Evolutionary conservation across 306 rosid genomes (phyloP).

Genomic region (Begonia loranthoides): DNA sequence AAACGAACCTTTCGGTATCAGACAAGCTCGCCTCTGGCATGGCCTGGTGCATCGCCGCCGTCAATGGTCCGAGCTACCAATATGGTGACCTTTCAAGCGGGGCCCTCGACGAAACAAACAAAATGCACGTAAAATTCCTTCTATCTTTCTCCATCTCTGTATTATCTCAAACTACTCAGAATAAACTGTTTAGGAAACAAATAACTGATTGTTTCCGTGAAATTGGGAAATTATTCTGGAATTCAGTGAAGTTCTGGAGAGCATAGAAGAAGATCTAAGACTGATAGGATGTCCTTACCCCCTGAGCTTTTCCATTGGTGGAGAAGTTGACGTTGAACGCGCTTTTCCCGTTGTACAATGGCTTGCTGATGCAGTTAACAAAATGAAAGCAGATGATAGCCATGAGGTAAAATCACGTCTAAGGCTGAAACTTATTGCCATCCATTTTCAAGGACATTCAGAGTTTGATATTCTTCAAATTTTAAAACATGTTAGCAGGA

Average conservation of each 20-base stretch:
- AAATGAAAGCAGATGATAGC: slow-evolving; percentile 1
- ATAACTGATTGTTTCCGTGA: not conserved
- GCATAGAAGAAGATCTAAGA: slow-evolving; percentile 31
- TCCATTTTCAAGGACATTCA: no score
- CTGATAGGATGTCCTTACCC: slow-evolving; percentile 32
- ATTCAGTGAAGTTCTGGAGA: slow-evolving; percentile 17
- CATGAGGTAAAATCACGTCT: no score
- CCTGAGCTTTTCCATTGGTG: slow-evolving; percentile 17
- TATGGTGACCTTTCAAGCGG: slow-evolving; percentile 5
- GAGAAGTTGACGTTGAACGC: slow-evolving; percentile 14
- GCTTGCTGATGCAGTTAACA: slow-evolving; percentile 22
- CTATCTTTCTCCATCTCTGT: not conserved
- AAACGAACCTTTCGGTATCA: slow-evolving; percentile 13
- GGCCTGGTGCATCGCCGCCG: slow-evolving; percentile 27
- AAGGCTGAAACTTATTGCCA: no score
- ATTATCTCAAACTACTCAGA: not conserved
- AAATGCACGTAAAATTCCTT: slow-evolving; percentile 22
- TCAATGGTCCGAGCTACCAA: not conserved
- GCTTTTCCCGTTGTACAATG: slow-evolving; percentile 35
- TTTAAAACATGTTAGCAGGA: slow-evolving; percentile 10
- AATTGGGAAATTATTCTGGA: not conserved
- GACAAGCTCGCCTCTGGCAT: slow-evolving; percentile 24
- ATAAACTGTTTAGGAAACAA: not conserved
- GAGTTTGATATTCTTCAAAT: not conserved
- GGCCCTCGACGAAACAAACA: slow-evolving; percentile 1